Conservation (phyloP, 2,329 filamentous ascomycete species). For the Pyricularia sp. region DNA sequence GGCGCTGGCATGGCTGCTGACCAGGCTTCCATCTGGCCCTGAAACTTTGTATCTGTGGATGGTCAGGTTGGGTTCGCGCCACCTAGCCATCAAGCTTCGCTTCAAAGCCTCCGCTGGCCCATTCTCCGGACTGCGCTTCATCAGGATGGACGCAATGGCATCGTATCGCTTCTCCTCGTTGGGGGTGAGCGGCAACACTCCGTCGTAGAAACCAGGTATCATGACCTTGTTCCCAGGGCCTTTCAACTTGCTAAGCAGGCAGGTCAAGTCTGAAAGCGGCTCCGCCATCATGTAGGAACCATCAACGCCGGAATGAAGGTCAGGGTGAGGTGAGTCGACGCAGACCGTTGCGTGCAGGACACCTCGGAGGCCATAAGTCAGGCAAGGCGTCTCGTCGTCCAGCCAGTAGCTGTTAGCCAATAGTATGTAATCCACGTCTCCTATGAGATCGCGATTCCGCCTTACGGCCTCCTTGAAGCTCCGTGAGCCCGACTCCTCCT, state of each 20-base stretch:
- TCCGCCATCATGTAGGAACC: conserved; percentile 86
- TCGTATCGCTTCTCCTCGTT: conserved; percentile 75
- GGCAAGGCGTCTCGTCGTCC: conserved; percentile 86
- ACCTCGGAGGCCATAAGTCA: conserved; percentile 89
- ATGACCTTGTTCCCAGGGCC: conserved; percentile 71
- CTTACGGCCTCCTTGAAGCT: conserved; percentile 80
- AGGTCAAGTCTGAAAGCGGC: conserved; percentile 81
- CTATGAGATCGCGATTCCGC: conserved; percentile 74
- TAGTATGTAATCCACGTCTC: conserved; percentile 86
- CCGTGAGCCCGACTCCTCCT: conserved; percentile 89
- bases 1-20: conserved; percentile 81
- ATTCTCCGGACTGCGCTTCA: conserved; percentile 56
- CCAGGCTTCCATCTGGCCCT: conserved; percentile 83
- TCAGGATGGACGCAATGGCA: conserved; percentile 70
- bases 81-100: conserved; percentile 79
- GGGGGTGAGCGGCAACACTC: conserved; percentile 63
- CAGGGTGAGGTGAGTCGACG: conserved; percentile 75
- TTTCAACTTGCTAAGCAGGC: conserved; percentile 73
- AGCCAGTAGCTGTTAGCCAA: conserved; percentile 98
- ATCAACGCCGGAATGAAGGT: conserved; percentile 94
- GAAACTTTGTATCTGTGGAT: conserved; percentile 91
- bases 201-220: conserved; percentile 83
- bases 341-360: conserved; percentile 90
- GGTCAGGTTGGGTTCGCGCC: conserved; percentile 90
- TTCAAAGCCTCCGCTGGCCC: conserved; percentile 62